These are phyloP conservation scores for Microcyclosporella mali DNA, from an alignment of 2,329 filamentous ascomycete species.

Conservation along the genomic window DNA sequence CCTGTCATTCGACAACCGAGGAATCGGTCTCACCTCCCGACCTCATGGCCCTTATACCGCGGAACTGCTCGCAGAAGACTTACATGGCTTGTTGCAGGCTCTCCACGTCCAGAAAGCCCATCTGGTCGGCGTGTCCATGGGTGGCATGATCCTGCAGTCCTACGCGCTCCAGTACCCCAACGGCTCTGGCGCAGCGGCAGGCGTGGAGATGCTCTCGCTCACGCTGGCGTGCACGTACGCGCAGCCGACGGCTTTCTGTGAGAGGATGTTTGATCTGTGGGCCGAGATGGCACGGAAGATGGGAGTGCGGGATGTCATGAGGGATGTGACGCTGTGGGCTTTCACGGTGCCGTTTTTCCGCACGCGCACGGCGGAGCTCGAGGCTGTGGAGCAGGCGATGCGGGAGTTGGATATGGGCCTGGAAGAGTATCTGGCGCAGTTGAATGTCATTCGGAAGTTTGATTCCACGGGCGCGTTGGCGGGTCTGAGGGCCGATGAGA, in stretches of 20 bases:
- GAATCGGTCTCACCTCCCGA: conserved; percentile 16
- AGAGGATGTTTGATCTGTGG: conserved; percentile 21
- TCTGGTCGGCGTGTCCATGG: conserved; percentile 23
- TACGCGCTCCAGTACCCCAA: conserved; percentile 21
- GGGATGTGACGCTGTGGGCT: conserved; percentile 24
- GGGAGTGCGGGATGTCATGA: conserved; percentile 21
- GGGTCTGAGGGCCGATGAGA: conserved; percentile 9
- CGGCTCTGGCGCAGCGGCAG: conserved; percentile 2
- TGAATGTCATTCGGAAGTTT: conserved; percentile 23
- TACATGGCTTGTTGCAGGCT: conserved; percentile 14
- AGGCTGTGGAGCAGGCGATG: conserved; percentile 18
- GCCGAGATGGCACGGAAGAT: conserved; percentile 19
- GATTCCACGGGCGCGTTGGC: conserved; percentile 14
- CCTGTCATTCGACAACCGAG: conserved; percentile 23
- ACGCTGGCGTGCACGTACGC: conserved; percentile 22
- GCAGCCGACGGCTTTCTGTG: conserved; percentile 17
- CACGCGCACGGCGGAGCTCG: conserved; percentile 9
- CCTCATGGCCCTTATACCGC: conserved; percentile 20
- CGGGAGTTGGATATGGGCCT: conserved; percentile 16
- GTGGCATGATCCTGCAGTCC: conserved; percentile 22
- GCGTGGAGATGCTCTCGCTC: conserved; percentile 10
- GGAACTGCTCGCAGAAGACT: conserved; percentile 16
- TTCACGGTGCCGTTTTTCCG: conserved; percentile 23
- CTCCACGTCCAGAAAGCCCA: conserved; percentile 10
- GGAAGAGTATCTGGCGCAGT: conserved; percentile 19